phyloP scores from a whole-genome alignment of 2,329 filamentous ascomycete genomes.

The Aspergillus pseudoglaucus region DNA sequence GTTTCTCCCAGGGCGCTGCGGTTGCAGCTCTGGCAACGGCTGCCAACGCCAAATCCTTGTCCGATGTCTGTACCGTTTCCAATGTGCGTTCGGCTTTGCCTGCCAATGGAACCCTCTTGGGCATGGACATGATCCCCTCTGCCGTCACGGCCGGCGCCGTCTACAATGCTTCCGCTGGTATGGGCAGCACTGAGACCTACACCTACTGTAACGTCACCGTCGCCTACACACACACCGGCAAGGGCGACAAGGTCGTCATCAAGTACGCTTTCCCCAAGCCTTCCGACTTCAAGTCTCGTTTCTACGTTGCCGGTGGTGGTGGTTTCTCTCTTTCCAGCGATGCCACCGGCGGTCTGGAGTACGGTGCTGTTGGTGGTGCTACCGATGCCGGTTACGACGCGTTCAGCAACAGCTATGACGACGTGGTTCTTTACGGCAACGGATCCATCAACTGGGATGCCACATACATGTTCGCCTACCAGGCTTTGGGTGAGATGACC shows the following conservation, averaged over 20 bases:
- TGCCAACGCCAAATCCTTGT: slow-evolving; percentile 29
- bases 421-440: slow-evolving; percentile 41
- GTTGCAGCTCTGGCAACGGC: slow-evolving; percentile 19
- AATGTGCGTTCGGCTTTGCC: slow-evolving; percentile 40
- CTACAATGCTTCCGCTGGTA: slow-evolving; percentile 28
- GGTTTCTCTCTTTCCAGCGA: slow-evolving; percentile 36
- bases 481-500: slow-evolving; percentile 48
- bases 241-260: slow-evolving; percentile 32
- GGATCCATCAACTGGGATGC: slow-evolving; percentile 37
- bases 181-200: slow-evolving; percentile 18
- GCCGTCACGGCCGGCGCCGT: slow-evolving; percentile 36
- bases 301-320: slow-evolving; percentile 41
- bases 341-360: slow-evolving; percentile 36
- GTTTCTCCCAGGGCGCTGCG: slow-evolving; percentile 10
- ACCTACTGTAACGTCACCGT: slow-evolving; percentile 40
- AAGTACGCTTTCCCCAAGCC: slow-evolving; percentile 31
- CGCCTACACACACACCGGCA: slow-evolving; percentile 38
- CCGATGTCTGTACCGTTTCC: slow-evolving; percentile 38
- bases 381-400: slow-evolving; percentile 42
- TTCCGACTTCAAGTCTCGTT: slow-evolving; percentile 39
- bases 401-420: slow-evolving; percentile 32
- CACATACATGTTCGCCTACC: slow-evolving; percentile 37
- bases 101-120: slow-evolving; percentile 36
- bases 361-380: slow-evolving; percentile 37
- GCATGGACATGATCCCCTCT: slow-evolving; percentile 37